Evolutionary conservation across 2,329 filamentous ascomycete species (phyloP).

Genomic region (Anisogramma anomala): DNA sequence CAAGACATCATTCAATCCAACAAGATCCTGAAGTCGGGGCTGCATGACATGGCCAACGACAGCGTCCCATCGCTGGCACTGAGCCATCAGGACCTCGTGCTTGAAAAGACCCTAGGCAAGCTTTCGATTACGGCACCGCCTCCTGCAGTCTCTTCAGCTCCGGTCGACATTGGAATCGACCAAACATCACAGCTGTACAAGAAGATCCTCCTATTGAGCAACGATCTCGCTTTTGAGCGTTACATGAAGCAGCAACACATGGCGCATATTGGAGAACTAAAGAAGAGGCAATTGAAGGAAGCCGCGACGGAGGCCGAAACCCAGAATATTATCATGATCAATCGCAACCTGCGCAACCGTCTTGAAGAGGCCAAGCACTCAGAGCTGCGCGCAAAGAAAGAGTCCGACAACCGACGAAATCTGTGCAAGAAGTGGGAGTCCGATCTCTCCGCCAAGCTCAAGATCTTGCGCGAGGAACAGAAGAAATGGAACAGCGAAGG

Average conservation of each 20-base stretch:
- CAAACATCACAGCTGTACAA: slow-evolving; percentile 51
- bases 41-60: slow-evolving; percentile 46
- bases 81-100: slow-evolving; percentile 36
- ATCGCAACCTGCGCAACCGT: slow-evolving; percentile 60
- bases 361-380: slow-evolving; percentile 61
- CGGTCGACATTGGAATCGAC: slow-evolving; percentile 24
- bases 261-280: slow-evolving; percentile 67
- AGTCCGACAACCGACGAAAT: slow-evolving; percentile 58
- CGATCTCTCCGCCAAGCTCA: slow-evolving; percentile 56
- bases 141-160: slow-evolving; percentile 19
- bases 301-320: slow-evolving; percentile 72
- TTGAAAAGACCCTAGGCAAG: slow-evolving; percentile 26
- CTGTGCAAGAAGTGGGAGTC: slow-evolving; percentile 70
- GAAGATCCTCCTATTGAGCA: slow-evolving; percentile 64
- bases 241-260: slow-evolving; percentile 78
- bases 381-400: slow-evolving; percentile 58
- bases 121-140: slow-evolving; percentile 20
- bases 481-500: slow-evolving; percentile 51
- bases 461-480: slow-evolving; percentile 55
- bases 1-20: slow-evolving; percentile 51
- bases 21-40: slow-evolving; percentile 42
- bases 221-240: slow-evolving; percentile 72
- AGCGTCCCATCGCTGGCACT: slow-evolving; percentile 43
- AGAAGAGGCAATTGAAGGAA: slow-evolving; percentile 62
- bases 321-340: slow-evolving; percentile 67